These are phyloP conservation scores for Ceratocystis lukuohia DNA, from an alignment of 2,329 filamentous ascomycete genomes.

Conservation along the genomic window DNA sequence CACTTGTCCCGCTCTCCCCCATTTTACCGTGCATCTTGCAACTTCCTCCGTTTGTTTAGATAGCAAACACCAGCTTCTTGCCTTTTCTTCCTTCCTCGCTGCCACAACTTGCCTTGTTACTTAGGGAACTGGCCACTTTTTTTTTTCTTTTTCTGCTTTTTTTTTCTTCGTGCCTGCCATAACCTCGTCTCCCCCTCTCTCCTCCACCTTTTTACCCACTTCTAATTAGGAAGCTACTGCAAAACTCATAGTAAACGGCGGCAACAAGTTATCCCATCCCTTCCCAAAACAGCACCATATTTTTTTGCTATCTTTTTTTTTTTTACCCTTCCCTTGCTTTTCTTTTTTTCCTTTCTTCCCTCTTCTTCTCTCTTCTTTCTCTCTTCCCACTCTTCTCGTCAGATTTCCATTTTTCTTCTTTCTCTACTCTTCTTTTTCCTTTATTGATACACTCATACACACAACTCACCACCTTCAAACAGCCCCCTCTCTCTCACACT, in stretches of 20 bases:
- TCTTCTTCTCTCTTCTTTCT: slow-evolving; percentile 7
- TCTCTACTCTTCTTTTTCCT: slow-evolving; percentile 20
- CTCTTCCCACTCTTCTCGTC: slow-evolving; percentile 20
- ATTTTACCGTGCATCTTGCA: slow-evolving; percentile 1
- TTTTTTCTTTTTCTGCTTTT: neutral
- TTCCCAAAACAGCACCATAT: slow-evolving; percentile 18
- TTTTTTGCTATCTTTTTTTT: slow-evolving; percentile 13
- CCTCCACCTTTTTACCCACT: slow-evolving; percentile 3
- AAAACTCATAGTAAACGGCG: slow-evolving; percentile 1
- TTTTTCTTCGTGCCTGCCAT: neutral
- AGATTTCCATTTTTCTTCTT: slow-evolving; percentile 20
- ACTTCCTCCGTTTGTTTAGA: slow-evolving; percentile 3
- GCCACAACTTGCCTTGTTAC: slow-evolving; percentile 10
- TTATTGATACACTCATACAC: slow-evolving; percentile 11
- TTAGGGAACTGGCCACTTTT: slow-evolving; percentile 15
- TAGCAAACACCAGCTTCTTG: neutral
- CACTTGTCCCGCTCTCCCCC: neutral
- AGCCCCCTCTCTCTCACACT: neutral
- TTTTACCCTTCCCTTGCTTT: neutral
- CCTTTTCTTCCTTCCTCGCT: neutral
- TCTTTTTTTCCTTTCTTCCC: slow-evolving; percentile 4
- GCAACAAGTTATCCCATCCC: slow-evolving; percentile 4
- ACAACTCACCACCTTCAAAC: neutral
- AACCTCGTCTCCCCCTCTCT: slow-evolving; percentile 1
- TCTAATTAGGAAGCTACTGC: slow-evolving; percentile 3